Percentiles rank a stretch among this genome's conserved stretches.
Evolutionary conservation across 441 rosid species (phyloP).

Genomic region (Populus tomentosa): DNA sequence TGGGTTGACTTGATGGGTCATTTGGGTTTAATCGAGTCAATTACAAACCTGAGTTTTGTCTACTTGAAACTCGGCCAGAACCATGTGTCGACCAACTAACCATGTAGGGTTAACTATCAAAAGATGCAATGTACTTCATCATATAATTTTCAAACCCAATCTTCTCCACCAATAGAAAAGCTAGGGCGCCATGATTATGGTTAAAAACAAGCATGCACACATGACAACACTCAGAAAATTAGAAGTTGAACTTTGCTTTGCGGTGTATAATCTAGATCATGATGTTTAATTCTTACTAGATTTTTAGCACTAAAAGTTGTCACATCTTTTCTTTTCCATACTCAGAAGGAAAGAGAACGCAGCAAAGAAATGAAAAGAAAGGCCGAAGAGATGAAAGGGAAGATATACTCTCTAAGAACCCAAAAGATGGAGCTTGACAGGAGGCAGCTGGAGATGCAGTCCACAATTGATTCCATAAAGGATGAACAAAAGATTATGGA

Average conservation of each 20-base stretch:
- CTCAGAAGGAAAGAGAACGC: conserved; percentile 51
- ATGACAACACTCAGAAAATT: neutral
- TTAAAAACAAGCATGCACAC: neutral
- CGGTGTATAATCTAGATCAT: neutral
- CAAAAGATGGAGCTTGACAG: conserved; percentile 49
- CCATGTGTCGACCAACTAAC: no score
- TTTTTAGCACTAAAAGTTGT: neutral
- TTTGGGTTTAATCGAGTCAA: no score
- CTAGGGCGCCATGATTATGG: no score
- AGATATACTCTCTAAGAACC: conserved; percentile 34
- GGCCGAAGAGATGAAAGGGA: conserved; percentile 42
- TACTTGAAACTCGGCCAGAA: neutral
- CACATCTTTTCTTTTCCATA: neutral
- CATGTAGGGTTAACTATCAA: neutral
- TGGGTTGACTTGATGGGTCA: accelerated
- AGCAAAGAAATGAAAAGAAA: conserved; percentile 41
- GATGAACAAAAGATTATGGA: conserved; percentile 47
- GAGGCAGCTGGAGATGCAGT: conserved; percentile 45
- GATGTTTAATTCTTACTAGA: neutral
- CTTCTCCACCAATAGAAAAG: no score
- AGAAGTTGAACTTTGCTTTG: neutral
- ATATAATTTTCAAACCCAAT: neutral
- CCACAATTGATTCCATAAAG: conserved; percentile 48
- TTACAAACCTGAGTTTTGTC: no score
- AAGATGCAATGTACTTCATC: neutral